A percentile compares a stretch with the other conserved stretches of the same genome.
These are phyloP conservation scores for Eucalyptus camaldulensis DNA, from an alignment of 345 rosid genomes.

Conservation along the genomic window DNA sequence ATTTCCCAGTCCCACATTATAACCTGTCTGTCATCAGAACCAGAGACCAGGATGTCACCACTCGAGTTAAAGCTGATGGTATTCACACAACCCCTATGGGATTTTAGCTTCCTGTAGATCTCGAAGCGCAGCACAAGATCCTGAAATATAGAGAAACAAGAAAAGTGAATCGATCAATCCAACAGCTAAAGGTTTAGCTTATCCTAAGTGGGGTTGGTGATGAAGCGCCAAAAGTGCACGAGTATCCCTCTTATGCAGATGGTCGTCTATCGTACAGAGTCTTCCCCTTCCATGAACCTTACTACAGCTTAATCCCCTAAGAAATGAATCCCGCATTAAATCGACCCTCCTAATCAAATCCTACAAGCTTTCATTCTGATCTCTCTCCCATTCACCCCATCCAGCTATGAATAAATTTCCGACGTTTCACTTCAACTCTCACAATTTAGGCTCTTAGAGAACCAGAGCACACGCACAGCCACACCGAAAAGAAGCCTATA, in stretches of 20 bases:
- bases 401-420: background rate
- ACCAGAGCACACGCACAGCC: background rate
- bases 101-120: slow-evolving; percentile 36
- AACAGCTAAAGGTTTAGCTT: background rate
- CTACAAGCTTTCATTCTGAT: background rate
- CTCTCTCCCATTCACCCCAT: background rate
- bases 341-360: background rate
- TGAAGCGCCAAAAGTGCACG: background rate
- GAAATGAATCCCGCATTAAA: background rate
- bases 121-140: slow-evolving; percentile 68
- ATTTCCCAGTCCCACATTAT: slow-evolving; percentile 79
- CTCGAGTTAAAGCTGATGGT: slow-evolving; percentile 53
- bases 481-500: background rate
- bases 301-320: background rate
- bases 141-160: slow-evolving; percentile 13
- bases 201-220: background rate
- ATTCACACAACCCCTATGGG: slow-evolving; percentile 81
- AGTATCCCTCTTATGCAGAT: background rate
- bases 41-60: slow-evolving; percentile 68
- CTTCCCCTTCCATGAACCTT: background rate
- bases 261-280: background rate
- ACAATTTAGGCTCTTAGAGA: background rate
- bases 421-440: background rate
- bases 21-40: slow-evolving; percentile 74
- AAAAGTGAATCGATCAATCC: background rate